Evolutionary conservation across 2,329 filamentous ascomycete species (phyloP), one percentile per base, ranked within the genome.

Genomic region (Colletotrichum destructivum): DNA sequence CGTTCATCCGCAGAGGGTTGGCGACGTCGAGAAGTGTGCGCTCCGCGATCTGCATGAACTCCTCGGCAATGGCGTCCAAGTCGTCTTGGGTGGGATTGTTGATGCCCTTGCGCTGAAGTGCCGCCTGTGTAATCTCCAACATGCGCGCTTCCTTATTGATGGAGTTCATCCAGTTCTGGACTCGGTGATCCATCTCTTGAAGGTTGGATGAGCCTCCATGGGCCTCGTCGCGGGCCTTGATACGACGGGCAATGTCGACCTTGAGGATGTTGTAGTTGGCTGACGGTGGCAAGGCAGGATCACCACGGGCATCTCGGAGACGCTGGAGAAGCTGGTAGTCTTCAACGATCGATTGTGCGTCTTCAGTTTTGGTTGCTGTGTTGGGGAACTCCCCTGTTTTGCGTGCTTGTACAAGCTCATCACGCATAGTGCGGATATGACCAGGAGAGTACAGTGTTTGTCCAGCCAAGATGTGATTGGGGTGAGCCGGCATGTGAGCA

Each of bases 201-300:
- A 69, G 54, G 18, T 40, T 40, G 46, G 18, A n/a, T 16, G 65
- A 60, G 31, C 78, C 63, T 65, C 73, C 23, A 51, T 77, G 31
- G 73, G 74, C 49, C 26, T 77, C 74, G 72, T 84, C 82, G 2
- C 84, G 82, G 21, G 81, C 78, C 4, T 75, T 74, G 56, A 85
- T 83, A 5, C 75, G 75, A 4, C 79, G 79, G 3, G 79, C 74
- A 18, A 84, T 79, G 23, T 81, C 76, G 12, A 83, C 75, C 0
- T 75, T 76, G 0, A 83, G 59, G 0, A 75, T 42, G 0, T 73
- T 74, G 52, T 80, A 81, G 0, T 75, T 59, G 0, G 9, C 1
- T 1, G 63, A 8, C 1, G 64, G 69, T 0, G 57, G 69, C 1
- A 11, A 0, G 6, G 42, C 2, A 3, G 46, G 69, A 8, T 71